Conservation (phyloP, 169 alveolate species). For the Ophryocystis elektroscirrha region DNA sequence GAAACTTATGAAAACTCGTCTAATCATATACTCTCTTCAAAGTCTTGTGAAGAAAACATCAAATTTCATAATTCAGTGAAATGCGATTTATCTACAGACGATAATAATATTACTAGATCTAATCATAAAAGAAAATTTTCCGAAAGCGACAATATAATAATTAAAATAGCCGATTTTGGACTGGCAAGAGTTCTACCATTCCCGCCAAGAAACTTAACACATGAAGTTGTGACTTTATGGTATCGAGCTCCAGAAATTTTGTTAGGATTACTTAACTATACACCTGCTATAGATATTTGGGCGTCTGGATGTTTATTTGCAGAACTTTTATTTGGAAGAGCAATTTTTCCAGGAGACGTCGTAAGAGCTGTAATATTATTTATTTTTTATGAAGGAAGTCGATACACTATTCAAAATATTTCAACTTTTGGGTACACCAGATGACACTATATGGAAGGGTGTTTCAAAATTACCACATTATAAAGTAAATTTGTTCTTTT, state of each 20-base stretch:
- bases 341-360: conserved; percentile 45
- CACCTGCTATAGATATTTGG: conserved; percentile 97
- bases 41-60: no score
- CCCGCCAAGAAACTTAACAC: neutral
- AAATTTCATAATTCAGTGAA: no score
- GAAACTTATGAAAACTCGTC: no score
- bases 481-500: conserved; percentile 25
- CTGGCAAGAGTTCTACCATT: conserved; percentile 34
- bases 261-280: conserved; percentile 43
- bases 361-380: conserved; percentile 69
- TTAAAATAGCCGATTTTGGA: conserved; percentile 91
- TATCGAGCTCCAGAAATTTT: conserved; percentile 4
- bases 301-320: conserved; percentile 85
- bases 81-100: no score
- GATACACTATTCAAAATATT: conserved; percentile 14
- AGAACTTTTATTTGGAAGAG: conserved; percentile 55
- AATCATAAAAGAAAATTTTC: no score
- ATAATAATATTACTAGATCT: no score
- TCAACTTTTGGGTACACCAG: conserved; percentile 17
- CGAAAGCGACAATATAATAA: no score
- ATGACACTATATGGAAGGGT: no score
- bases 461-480: no score
- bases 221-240: no score
- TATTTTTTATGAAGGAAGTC: conserved; percentile 42
- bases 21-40: no score